A percentile compares a stretch with the other conserved stretches of the same genome.
These are phyloP conservation scores for Aspergillus niger DNA, from an alignment of 2,329 filamentous ascomycete genomes.

Conservation along the genomic window DNA sequence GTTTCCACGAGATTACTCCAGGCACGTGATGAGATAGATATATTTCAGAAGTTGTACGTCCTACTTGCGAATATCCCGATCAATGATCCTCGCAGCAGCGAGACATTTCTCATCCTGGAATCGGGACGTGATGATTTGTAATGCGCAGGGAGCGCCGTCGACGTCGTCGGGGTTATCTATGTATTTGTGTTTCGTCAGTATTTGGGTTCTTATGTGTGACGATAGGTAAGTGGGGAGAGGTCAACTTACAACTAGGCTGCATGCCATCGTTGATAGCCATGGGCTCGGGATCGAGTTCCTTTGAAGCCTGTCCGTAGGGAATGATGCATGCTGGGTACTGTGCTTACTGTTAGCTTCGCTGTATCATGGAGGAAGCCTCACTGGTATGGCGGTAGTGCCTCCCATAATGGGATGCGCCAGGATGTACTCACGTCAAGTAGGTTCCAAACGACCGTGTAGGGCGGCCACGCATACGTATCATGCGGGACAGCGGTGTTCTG, in stretches of 20 bases:
- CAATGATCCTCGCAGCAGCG: conserved; percentile 33
- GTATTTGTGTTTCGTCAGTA: conserved; percentile 35
- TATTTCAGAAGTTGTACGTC: not conserved
- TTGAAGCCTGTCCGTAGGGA: conserved; percentile 48
- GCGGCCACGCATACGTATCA: conserved; percentile 44
- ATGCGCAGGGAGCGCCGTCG: conserved; percentile 49
- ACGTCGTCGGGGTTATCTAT: conserved; percentile 45
- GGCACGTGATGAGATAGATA: too few relatives aligned
- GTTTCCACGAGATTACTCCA: too few relatives aligned
- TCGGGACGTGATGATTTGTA: conserved; percentile 51
- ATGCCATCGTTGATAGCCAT: conserved; percentile 32
- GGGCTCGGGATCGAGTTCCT: conserved; percentile 40
- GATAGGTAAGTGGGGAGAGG: too few relatives aligned
- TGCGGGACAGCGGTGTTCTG: conserved; percentile 55
- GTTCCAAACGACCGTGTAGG: conserved; percentile 56
- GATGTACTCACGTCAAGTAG: conserved; percentile 50
- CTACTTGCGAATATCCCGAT: conserved; percentile 22
- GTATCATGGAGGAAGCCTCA: not conserved
- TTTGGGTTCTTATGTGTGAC: not conserved
- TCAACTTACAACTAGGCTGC: conserved; percentile 30
- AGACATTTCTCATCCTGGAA: conserved; percentile 54
- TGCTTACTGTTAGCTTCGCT: not conserved
- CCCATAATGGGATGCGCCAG: too few relatives aligned
- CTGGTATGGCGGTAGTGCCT: too few relatives aligned
- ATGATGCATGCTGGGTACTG: conserved; percentile 56